These are phyloP conservation scores for Phytophthora rubi DNA, from an alignment of 352 stramenopile species.

Conservation along the genomic window DNA sequence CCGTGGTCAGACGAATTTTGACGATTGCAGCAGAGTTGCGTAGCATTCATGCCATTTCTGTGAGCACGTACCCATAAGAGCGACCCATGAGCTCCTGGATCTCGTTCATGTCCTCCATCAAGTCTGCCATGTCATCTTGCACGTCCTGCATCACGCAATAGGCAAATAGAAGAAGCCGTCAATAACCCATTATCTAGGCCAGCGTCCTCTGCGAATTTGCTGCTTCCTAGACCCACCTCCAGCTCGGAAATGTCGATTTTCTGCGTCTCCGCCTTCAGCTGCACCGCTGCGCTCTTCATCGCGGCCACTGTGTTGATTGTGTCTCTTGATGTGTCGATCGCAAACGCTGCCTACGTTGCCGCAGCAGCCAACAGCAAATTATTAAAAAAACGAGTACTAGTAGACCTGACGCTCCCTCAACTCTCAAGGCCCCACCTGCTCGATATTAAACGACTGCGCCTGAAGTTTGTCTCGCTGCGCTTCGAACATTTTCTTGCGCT, in stretches of 20 bases:
- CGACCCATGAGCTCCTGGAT: slow-evolving; percentile 97
- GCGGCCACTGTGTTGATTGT: slow-evolving; percentile 93
- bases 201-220: neutral
- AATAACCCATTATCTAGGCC: neutral
- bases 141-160: slow-evolving; percentile 71
- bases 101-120: slow-evolving; percentile 98
- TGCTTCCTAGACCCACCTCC: slow-evolving; percentile 66
- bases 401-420: neutral
- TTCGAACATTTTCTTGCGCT: slow-evolving; percentile 92
- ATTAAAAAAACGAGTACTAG: neutral
- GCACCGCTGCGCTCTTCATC: slow-evolving; percentile 93
- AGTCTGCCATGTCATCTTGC: slow-evolving; percentile 96
- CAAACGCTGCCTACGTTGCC: slow-evolving; percentile 67
- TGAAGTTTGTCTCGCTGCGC: slow-evolving; percentile 79
- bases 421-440: slow-evolving; percentile 55
- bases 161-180: neutral
- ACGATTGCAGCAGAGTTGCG: neutral
- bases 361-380: neutral
- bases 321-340: slow-evolving; percentile 94
- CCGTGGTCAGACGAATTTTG: neutral
- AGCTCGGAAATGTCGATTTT: slow-evolving; percentile 97
- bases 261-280: slow-evolving; percentile 95
- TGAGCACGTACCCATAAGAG: slow-evolving; percentile 89
- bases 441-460: slow-evolving; percentile 88
- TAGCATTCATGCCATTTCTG: neutral